Conservation (phyloP, 2,329 filamentous ascomycete species). For the Penicillium sp. region DNA sequence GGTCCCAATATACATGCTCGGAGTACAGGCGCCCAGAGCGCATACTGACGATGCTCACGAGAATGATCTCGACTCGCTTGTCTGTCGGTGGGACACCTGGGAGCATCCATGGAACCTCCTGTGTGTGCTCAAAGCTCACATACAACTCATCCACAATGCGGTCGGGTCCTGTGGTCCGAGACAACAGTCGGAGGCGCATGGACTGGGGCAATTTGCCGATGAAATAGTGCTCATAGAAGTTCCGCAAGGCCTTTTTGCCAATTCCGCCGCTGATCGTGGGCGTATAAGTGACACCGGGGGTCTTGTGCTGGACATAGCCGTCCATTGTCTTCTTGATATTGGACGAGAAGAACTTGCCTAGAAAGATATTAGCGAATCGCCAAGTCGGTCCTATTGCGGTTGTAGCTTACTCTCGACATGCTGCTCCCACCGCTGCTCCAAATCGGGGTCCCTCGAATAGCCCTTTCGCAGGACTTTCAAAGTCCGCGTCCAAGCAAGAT, state of each 20-base stretch:
- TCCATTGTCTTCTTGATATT: slow-evolving; percentile 33
- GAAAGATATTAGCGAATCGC: not conserved
- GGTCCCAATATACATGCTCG: slow-evolving; percentile 63
- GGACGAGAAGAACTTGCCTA: slow-evolving; percentile 37
- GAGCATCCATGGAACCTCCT: slow-evolving; percentile 59
- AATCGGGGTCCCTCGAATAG: slow-evolving; percentile 49
- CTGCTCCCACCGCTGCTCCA: slow-evolving; percentile 38
- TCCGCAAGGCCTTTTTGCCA: slow-evolving; percentile 41
- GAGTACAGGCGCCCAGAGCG: slow-evolving; percentile 54
- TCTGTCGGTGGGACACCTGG: slow-evolving; percentile 58
- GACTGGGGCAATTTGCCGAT: slow-evolving; percentile 52
- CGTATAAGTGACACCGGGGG: slow-evolving; percentile 30
- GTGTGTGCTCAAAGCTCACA: slow-evolving; percentile 57
- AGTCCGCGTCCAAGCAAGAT: slow-evolving; percentile 68
- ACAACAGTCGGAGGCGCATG: slow-evolving; percentile 55
- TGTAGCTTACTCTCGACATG: slow-evolving; percentile 34
- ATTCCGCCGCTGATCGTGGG: slow-evolving; percentile 45
- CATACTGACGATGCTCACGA: slow-evolving; percentile 58
- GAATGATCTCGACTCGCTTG: slow-evolving; percentile 56
- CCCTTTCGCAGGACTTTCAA: slow-evolving; percentile 60
- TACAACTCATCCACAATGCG: slow-evolving; percentile 62
- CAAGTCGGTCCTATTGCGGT: too few relatives aligned
- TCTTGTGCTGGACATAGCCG: slow-evolving; percentile 31
- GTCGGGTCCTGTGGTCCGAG: slow-evolving; percentile 58
- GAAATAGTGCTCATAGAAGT: slow-evolving; percentile 60